phyloP scores from a whole-genome alignment of 164 flowering plant species.

The Liquidambar formosana region DNA sequence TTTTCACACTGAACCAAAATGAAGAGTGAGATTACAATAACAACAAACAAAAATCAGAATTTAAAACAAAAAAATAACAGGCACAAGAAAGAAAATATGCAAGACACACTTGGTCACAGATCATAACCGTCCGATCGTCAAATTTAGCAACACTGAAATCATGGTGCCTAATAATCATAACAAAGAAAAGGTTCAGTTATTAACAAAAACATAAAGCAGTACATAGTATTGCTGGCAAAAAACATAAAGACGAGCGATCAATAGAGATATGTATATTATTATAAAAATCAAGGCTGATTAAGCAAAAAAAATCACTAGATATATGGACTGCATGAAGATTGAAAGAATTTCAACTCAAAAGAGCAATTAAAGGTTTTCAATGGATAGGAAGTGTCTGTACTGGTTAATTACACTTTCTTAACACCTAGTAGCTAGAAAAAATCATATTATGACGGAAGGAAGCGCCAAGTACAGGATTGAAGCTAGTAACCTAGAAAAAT shows the following conservation, averaged over 20 bases:
- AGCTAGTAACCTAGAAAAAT: too few species aligned
- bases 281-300: too few species aligned
- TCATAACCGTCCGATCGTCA: conserved; percentile 77
- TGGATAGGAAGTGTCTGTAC: not conserved
- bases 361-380: not conserved
- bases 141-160: conserved; percentile 69
- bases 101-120: conserved; percentile 84
- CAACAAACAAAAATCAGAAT: conserved; percentile 5
- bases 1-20: conserved; percentile 73
- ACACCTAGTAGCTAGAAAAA: too few species aligned
- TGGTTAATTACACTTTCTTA: not conserved
- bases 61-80: not conserved
- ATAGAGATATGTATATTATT: too few species aligned
- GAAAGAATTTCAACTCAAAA: not conserved
- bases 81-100: not conserved
- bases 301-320: not conserved
- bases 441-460: too few species aligned
- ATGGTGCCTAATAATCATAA: conserved; percentile 45
- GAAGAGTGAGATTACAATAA: conserved; percentile 13
- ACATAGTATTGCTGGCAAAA: too few species aligned
- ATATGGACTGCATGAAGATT: not conserved
- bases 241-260: too few species aligned
- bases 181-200: conserved; percentile 7
- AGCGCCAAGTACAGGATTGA: too few species aligned
- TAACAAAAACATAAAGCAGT: not conserved